phyloP scores from a whole-genome alignment of 352 stramenopile species.

The Phytophthora uliginosa region DNA sequence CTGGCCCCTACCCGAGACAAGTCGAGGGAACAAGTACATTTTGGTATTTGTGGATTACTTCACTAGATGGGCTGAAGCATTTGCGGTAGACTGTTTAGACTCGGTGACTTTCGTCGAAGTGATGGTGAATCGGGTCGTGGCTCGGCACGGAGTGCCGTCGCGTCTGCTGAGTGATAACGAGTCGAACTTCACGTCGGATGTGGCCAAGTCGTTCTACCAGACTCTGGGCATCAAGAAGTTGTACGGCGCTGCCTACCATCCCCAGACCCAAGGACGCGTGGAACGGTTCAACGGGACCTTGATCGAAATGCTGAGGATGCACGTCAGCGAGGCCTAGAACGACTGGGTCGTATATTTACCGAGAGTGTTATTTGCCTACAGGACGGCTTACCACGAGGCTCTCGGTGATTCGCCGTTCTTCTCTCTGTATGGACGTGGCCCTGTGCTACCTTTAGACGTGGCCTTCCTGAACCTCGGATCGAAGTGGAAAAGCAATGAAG shows the following conservation, averaged over 20 bases:
- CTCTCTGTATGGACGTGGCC: conserved; percentile 5
- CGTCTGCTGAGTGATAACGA: conserved; percentile 13
- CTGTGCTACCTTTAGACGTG: background rate
- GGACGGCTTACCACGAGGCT: conserved; percentile 10
- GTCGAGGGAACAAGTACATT: background rate
- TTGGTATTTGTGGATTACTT: background rate
- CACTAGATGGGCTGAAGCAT: background rate
- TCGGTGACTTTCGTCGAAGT: background rate
- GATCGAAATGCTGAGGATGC: too few relatives aligned
- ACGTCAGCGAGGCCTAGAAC: too few relatives aligned
- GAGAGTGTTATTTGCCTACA: conserved; percentile 14
- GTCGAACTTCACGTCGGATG: background rate
- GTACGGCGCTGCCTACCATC: conserved; percentile 1
- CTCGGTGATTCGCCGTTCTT: conserved; percentile 17
- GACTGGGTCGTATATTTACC: too few relatives aligned
- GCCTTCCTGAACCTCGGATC: conserved; percentile 9
- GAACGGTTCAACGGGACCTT: background rate
- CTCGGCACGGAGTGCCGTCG: background rate
- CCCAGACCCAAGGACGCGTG: conserved; percentile 3
- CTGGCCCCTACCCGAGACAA: background rate
- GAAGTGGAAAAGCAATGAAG: background rate
- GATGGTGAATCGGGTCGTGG: conserved; percentile 2
- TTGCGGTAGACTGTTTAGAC: background rate
- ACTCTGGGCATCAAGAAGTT: conserved; percentile 7
- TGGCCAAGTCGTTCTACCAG: conserved; percentile 11